Base-by-base conservation (phyloP, 1,284 basidiomycete genomes). In the Cryptococcus sp. region DNA sequence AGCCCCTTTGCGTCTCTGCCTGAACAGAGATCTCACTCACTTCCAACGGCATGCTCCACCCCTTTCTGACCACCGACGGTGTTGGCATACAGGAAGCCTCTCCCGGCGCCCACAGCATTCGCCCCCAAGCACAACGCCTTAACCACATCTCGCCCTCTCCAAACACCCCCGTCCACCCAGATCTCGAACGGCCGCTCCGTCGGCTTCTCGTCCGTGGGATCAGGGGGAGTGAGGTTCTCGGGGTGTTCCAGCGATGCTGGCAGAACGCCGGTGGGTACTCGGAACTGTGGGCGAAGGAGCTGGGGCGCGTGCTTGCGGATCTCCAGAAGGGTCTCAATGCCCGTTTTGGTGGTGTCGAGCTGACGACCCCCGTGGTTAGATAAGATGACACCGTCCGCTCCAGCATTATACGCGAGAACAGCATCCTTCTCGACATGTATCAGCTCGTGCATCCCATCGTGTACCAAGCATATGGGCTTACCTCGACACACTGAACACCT, bases 61-160 rank as follows among this genome's bases (percentile, higher is more conserved):
- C 93, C 93, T 13, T 83, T 82, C 61, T 86, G 84, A 0, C 62
- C 92, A 57, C 91, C 94, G 4, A 89, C 89, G 82, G 88, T 88
- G 78, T 94, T 90, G 1, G 89, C 90, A 68, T 88, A 94, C n/a
- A 96, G 80, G 80, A 95, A 93, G 0, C 88, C 83, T 28, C 93
- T 83, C 0, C 93, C 93, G 24, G 97, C 79, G 1, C 94, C 93
- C 6, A 95, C 91, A 3, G 89, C 91, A 62, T 80, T 87, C 1
- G 93, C 94, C 40, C 93, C 94, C 24, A 97, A 80, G 64, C 91
- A 94, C 2, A 97, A 77, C 0, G 92, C 91, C 77, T 97, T 97
- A 52, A 97, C 78, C 8, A 95, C 86, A 73, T 94, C 91, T 81
- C 89, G 92, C 23, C 93, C 93, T 44, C 93, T 82, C 52, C 82